Percentiles rank a stretch among this genome's conserved stretches.
Evolutionary conservation across 179 eudicot genomes (phyloP).

Genomic region (Sideroxylon spinosum): DNA sequence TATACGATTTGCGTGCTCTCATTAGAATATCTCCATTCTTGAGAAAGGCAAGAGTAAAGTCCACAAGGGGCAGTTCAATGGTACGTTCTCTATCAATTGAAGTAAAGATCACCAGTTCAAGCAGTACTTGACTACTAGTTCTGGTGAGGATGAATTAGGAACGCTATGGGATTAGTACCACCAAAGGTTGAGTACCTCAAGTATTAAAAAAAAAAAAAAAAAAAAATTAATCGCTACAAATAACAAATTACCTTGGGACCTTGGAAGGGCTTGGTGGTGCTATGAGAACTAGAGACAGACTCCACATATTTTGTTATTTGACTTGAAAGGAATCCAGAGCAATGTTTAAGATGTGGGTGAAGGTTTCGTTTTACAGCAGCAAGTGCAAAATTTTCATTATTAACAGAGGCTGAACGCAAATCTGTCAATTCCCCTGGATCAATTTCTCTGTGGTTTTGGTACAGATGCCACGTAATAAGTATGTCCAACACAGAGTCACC

Average conservation of each 20-base stretch:
- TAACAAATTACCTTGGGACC: conserved; percentile 57
- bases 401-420: conserved; percentile 94
- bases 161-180: too few species aligned
- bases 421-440: conserved; percentile 93
- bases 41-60: too few species aligned
- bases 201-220: background rate
- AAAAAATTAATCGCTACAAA: background rate
- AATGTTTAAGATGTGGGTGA: conserved; percentile 68
- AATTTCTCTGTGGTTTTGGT: conserved; percentile 53
- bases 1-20: conserved; percentile 10
- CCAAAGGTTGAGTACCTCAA: too few species aligned
- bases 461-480: conserved; percentile 73
- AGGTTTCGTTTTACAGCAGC: conserved; percentile 65
- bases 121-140: too few species aligned
- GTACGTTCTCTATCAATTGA: too few species aligned
- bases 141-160: too few species aligned
- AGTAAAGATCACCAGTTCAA: too few species aligned
- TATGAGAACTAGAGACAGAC: conserved; percentile 38
- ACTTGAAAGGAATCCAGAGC: conserved; percentile 39
- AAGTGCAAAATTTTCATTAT: conserved; percentile 78
- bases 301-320: conserved; percentile 59
- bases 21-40: background rate
- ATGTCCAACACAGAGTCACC: conserved; percentile 91
- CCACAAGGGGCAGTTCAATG: too few species aligned
- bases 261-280: conserved; percentile 33